Evolutionary conservation across 805 yeast species (phyloP).

Genomic region (Kodamaea restingae): DNA sequence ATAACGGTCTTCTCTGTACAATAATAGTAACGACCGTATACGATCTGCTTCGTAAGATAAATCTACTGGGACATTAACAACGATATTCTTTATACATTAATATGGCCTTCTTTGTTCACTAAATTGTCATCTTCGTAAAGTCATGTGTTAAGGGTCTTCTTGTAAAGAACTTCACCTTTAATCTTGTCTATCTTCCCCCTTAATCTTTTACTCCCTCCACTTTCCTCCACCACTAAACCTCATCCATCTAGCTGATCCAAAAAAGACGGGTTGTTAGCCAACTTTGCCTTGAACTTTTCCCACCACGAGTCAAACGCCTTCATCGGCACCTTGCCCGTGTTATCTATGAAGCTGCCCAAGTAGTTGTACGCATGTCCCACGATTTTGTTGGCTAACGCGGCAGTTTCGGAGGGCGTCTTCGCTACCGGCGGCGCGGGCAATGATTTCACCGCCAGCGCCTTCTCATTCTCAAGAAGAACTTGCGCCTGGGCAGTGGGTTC

Average conservation of each 20-base stretch:
- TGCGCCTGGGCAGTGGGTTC: conserved; percentile 73
- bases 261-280: conserved; percentile 79
- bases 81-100: too few relatives aligned
- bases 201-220: not conserved
- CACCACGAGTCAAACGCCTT: conserved; percentile 93
- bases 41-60: too few relatives aligned
- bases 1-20: too few relatives aligned
- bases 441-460: conserved; percentile 19
- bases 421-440: conserved; percentile 23
- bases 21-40: too few relatives aligned
- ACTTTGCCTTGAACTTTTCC: conserved; percentile 76
- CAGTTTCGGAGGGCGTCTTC: conserved; percentile 28
- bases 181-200: too few relatives aligned
- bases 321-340: conserved; percentile 77
- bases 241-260: conserved; percentile 41
- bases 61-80: too few relatives aligned
- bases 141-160: too few relatives aligned
- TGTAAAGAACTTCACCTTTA: too few relatives aligned
- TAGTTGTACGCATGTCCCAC: conserved; percentile 91
- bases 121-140: too few relatives aligned
- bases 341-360: conserved; percentile 80
- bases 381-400: conserved; percentile 76
- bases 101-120: too few relatives aligned
- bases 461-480: conserved; percentile 46
- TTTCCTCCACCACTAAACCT: not conserved